Evolutionary conservation across 2,329 filamentous ascomycete genomes (phyloP).

Genomic region (Colletotrichum lini): DNA sequence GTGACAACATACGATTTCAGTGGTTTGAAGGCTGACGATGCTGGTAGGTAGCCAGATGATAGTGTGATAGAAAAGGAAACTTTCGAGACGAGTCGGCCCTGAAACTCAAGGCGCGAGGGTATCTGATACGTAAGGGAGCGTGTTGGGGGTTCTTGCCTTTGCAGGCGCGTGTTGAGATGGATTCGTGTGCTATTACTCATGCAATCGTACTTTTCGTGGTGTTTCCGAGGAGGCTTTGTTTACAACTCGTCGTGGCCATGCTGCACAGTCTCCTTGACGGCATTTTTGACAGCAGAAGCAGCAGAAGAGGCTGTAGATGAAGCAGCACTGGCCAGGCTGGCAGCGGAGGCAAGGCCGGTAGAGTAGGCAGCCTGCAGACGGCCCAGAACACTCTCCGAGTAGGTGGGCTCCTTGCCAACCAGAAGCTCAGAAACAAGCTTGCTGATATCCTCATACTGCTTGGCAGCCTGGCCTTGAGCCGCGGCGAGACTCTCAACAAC

Average conservation of each 20-base stretch:
- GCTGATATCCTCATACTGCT: constrained; percentile 79
- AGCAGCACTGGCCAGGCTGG: constrained; percentile 57
- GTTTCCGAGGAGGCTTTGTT: constrained; percentile 27
- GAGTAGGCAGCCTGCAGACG: constrained; percentile 81
- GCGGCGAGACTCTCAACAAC: constrained; percentile 62
- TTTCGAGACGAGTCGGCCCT: constrained; percentile 30
- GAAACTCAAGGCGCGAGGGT: constrained; percentile 38
- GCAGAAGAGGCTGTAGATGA: constrained; percentile 44
- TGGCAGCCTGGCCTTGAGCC: constrained; percentile 71
- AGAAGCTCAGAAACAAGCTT: constrained; percentile 83
- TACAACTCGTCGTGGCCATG: constrained; percentile 59
- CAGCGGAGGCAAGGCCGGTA: constrained; percentile 72
- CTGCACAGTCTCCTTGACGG: constrained; percentile 56
- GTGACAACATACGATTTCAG: constrained; percentile 4
- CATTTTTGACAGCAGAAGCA: constrained; percentile 54
- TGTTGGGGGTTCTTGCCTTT: constrained; percentile 9
- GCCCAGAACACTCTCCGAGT: constrained; percentile 84
- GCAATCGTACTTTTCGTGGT: constrained; percentile 36
- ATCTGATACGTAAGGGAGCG: constrained; percentile 41
- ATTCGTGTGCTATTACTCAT: constrained; percentile 41
- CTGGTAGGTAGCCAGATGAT: constrained; percentile 11
- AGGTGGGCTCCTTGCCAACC: constrained; percentile 82
- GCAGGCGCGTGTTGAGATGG: constrained; percentile 7
- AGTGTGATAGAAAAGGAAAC: constrained; percentile 41
- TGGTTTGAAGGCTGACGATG: neutral